Evolutionary conservation across 1,284 basidiomycete species (phyloP), one percentile per base, ranked within the genome.

Genomic region (Cronartium quercuum): DNA sequence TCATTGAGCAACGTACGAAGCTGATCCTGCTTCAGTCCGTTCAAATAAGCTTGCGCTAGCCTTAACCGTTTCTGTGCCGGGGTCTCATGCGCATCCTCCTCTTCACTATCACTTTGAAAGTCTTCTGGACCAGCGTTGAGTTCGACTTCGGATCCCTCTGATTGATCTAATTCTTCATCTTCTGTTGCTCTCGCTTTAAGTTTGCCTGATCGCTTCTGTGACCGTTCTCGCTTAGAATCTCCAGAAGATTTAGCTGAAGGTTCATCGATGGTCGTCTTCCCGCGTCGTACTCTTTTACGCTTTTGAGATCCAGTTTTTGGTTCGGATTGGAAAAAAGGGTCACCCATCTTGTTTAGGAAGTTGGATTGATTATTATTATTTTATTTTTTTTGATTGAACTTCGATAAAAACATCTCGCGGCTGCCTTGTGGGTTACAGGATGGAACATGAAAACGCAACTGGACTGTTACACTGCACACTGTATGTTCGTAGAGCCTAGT

Each of bases 21-120:
- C 69, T 91, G 82, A 21, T 85, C 86, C 77, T 90, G 88, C 81
- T 91, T 90, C 18, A 98, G 88, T 75, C 86, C 89, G 76, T 94
- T 88, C 61, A 99, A 83, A 82, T 98, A 98, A 77, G 94, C 83
- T 81, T 92, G 90, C 3, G 95, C 94, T 35, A 98, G 83, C 75
- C 96, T 84, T 12, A 98, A 85, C 75, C 95, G 84, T 82, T 98
- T 98, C 85, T 95, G 89, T 0, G 93, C 94, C 0, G 94, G 92
- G 0, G 94, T 98, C 84, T 98, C 83, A 38, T 63, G 18, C 12
- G 29, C 18, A 37, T 71, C 61, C 21, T 64, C 61, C 7, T 71
- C 68, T 35, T 71, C 41, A 76, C 55, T 77, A 1, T 76, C 76
- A 24, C 78, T 77, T 2, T 77, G 78, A 57, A 78, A 80, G 3